These are phyloP conservation scores for Backusella circina DNA, from an alignment of 192 early-diverging fungal genomes.

Conservation along the genomic window DNA sequence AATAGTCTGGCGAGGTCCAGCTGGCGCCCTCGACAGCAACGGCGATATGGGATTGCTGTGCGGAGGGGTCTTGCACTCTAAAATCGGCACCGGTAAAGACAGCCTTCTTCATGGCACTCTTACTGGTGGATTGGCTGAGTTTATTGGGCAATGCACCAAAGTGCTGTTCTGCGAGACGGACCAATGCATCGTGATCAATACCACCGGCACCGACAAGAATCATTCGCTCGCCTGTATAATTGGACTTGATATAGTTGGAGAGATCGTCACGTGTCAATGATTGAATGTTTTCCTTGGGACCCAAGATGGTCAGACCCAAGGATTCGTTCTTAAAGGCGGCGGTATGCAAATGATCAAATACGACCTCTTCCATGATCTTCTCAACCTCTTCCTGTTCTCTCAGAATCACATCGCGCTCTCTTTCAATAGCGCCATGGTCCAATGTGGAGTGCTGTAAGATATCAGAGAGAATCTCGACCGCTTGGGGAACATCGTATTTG, in stretches of 20 bases:
- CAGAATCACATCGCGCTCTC: constrained; percentile 96
- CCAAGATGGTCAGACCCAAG: constrained; percentile 91
- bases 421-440: constrained; percentile 82
- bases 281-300: constrained; percentile 92
- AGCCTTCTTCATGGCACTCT: constrained; percentile 53
- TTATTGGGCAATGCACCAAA: constrained; percentile 72
- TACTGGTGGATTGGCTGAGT: not conserved
- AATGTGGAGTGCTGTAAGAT: constrained; percentile 86
- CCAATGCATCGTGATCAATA: constrained; percentile 90
- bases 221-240: constrained; percentile 98
- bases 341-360: constrained; percentile 98
- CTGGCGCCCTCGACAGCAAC: constrained; percentile 94
- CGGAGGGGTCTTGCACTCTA: constrained; percentile 68
- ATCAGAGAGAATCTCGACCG: constrained; percentile 94
- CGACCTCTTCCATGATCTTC: constrained; percentile 97
- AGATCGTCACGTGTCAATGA: constrained; percentile 85
- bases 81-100: constrained; percentile 90
- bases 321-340: constrained; percentile 88
- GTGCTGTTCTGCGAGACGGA: constrained; percentile 89
- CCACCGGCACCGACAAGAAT: constrained; percentile 92
- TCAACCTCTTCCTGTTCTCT: constrained; percentile 91
- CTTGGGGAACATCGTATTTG: constrained; percentile 76
- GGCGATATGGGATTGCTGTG: constrained; percentile 94
- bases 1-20: constrained; percentile 96
- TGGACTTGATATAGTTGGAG: constrained; percentile 82